Base-by-base conservation (phyloP, 179 eudicot genomes). In the Beta corolliflora region DNA sequence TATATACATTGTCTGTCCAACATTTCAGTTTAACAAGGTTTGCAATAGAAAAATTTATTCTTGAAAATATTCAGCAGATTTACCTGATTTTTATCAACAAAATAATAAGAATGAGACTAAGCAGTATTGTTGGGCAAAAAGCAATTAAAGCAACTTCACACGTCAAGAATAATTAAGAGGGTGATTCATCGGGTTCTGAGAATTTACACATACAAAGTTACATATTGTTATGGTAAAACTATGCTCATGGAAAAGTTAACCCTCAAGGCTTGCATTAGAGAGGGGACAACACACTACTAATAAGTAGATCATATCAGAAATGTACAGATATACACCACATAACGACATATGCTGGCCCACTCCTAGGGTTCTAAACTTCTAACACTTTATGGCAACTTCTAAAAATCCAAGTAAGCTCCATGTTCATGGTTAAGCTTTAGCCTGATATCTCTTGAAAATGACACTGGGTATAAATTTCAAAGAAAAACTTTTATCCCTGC, bases 81-180 rank as follows among this genome's bases (percentile, higher is more conserved):
- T 63, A 53, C 77, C 68, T 48, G 80, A 66, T 81, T 18, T 46
- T 25, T 41, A 50, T 53, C 44, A 75, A 77, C n/a, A 46, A 23
- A 44, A 61, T 55, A 13, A 75, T 56, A 45, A 74, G 56, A 66
- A 67, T 53, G 73, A 81, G 52, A 25, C 58, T 7, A 48, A 23
- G 67, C 60, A 23, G 65, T 21, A 75, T 52, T 64, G 11, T 46
- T 46, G 72, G 53, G 63, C 56, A 77, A 45, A 23, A 48, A 58
- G 23, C 19, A 80, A 29, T 36, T n/a, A 14, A 75, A 70, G 55
- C 71, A 59, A 59, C 41, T 23, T 21, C 9, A 25, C 15, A 21
- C 63, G 54, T 11, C 19, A 77, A 48, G 29, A 66, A 72, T 64
- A 41, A 55, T 15, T 4, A n/a, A 65, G 68, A 44, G n/a, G 18